Evolutionary conservation across 371 early-diverging fungal genomes (phyloP), one percentile per base, ranked within the genome.

Genomic region (Mortierella sp.): DNA sequence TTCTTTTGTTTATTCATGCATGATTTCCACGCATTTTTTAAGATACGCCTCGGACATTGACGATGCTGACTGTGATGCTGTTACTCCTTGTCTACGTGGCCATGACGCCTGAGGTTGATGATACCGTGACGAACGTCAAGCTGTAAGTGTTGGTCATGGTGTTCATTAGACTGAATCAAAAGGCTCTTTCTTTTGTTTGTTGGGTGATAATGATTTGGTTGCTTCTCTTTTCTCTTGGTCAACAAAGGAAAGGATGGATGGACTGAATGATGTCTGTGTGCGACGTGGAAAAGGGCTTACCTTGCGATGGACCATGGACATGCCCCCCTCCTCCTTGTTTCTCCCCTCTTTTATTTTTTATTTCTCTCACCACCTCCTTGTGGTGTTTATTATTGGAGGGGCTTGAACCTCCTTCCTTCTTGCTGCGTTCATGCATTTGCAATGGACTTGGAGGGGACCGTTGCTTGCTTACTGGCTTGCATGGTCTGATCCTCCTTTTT

Each of bases 41-140:
- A 87, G 87, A 87, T 57, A 80, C 80, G 44, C 78, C 88, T 16
- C 63, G 80, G 44, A 87, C 88, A 10, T 44, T 88, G 24, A 82
- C 84, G 13, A 81, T 88, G 31, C 65, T 88, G 50, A 26, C 76
- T 10, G 78, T 60, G 14, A 87, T 87, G 82, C 68, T 88, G 24
- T 48, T 84, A 9, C 70, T 75, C 28, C 73, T 88, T 16, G 80
- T 88, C 13, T 88, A 88, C 72, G 82, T 88, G 78, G 88, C 89
- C 50, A 68, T 88, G 75, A 76, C 75, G 31, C 82, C 84, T 10
- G 88, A 88, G 44, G 73, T 76, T 16, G 82, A 84, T 52, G 89
- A 88, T 70, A 88, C 84, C 14, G 50, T 75, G 21, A 78, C 80
- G 24, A 88, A 88, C 57, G 82, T 88, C 38, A 88, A 87, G 77